A percentile compares a stretch with the other conserved stretches of the same genome.
Conservation (phyloP, 495 filamentous ascomycete genomes). For the Neurospora sp. region DNA sequence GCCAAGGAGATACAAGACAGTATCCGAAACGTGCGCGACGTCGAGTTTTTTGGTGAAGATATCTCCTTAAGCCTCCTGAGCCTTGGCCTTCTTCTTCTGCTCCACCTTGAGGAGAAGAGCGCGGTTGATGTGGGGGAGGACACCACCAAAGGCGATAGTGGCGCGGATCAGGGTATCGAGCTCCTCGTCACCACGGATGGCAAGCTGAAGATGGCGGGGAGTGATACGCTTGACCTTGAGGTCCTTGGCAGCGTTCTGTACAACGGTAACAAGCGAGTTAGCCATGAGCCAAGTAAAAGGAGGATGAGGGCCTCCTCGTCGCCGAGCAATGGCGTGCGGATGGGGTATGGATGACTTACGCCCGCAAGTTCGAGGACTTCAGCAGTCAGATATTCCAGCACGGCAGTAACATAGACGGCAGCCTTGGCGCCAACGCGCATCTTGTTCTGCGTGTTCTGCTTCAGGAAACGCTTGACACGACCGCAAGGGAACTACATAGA, state of each 20-base stretch:
- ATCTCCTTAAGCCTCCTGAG: constrained; percentile 40
- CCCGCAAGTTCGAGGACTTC: constrained; percentile 97
- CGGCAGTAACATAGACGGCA: constrained; percentile 95
- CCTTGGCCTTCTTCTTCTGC: constrained; percentile 96
- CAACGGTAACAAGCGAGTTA: constrained; percentile 1
- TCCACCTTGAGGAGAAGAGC: constrained; percentile 96
- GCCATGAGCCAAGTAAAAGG: neutral
- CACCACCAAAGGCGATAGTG: constrained; percentile 97
- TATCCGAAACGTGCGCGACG: neutral
- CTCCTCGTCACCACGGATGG: constrained; percentile 97
- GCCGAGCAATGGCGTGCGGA: neutral
- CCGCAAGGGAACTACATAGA: constrained; percentile 83
- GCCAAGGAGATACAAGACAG: neutral
- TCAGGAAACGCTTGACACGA: constrained; percentile 99
- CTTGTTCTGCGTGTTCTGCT: constrained; percentile 98
- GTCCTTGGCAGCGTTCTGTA: constrained; percentile 89
- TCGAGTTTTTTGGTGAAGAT: neutral
- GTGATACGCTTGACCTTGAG: constrained; percentile 99
- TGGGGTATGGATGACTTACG: constrained; percentile 33
- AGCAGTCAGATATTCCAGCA: constrained; percentile 95
- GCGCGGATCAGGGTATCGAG: constrained; percentile 94
- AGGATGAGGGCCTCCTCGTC: neutral
- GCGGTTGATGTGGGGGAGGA: constrained; percentile 97
- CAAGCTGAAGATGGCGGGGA: constrained; percentile 92
- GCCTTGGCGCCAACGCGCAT: constrained; percentile 99